Evolutionary conservation across 1,139 yeast genomes (phyloP), one percentile per base, ranked within the genome.

Genomic region (Scheffersomyces stambukii): DNA sequence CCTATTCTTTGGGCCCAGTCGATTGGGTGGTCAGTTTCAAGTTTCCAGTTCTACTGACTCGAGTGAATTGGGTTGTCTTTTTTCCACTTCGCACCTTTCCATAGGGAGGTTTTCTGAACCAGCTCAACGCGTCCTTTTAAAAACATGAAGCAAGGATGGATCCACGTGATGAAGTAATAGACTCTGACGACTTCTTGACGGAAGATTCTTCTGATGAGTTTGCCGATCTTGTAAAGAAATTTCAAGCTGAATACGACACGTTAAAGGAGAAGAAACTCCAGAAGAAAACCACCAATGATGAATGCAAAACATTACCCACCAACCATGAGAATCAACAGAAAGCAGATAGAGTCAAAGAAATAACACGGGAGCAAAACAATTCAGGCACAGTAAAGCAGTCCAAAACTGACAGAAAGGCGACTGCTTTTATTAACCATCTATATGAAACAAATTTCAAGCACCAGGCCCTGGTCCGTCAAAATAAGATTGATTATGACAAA

Each of bases 191-290:
- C 15, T 44, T 45, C 9, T 37, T 57, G 6, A 57, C 62, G 3
- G 55, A 43, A 20, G 54, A 52, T 20, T 54, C 57, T 8, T 44
- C 50, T 12, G 63, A 57, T 28, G 61, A 53, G 25, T 35, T 55
- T 11, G 38, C 43, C 3, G 54, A 57, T 34, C 35, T 57, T 15
- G 43, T 48, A 25, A 57, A 57, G 33, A 60, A 57, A 30, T 57
- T 44, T 35, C 60, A 57, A 17, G 28, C 52, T 8, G 49, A 42
- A 25, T 36, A 32, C 20, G 46, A 48, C 25, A 33, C 44, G 17
- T 15, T 54, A 8, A 28, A 48, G 13, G 35, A 36, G 26, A 44
- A 46, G 32, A 46, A 43, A 29, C 42, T 3, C 46, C 46, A 9
- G 35, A 31, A 18, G 29, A 33, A 11, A 12, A 13, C 29, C 31